Evolutionary conservation across 2,329 filamentous ascomycete species (phyloP).

Genomic region (Pseudogymnoascus sp.): DNA sequence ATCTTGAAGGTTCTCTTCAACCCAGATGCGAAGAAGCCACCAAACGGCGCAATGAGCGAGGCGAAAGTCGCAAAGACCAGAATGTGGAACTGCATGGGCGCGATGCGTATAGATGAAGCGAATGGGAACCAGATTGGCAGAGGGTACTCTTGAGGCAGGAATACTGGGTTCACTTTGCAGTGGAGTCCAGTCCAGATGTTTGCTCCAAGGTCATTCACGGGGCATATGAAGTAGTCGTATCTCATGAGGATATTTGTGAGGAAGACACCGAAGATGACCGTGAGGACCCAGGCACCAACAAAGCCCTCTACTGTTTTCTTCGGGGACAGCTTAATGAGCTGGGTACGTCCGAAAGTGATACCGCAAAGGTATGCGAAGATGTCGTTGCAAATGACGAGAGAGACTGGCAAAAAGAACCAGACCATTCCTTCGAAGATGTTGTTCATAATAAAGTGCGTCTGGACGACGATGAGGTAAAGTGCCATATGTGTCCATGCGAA

Average conservation of each 20-base stretch:
- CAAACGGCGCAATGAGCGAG: constrained; percentile 92
- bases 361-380: constrained; percentile 98
- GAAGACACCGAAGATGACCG: constrained; percentile 73
- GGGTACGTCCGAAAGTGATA: constrained; percentile 91
- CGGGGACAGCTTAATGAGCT: constrained; percentile 93
- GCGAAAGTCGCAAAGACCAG: constrained; percentile 87
- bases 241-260: constrained; percentile 79
- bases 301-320: constrained; percentile 99
- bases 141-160: constrained; percentile 68
- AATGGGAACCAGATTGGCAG: constrained; percentile 67
- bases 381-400: constrained; percentile 95
- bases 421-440: constrained; percentile 99
- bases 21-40: constrained; percentile 95
- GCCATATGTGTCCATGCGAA: constrained; percentile 99
- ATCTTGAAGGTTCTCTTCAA: constrained; percentile 99
- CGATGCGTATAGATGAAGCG: constrained; percentile 64
- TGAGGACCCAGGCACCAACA: constrained; percentile 92
- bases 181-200: constrained; percentile 87
- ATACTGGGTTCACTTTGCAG: constrained; percentile 87
- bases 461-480: constrained; percentile 91
- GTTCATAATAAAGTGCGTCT: constrained; percentile 99
- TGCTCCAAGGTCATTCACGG: constrained; percentile 89
- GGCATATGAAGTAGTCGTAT: constrained; percentile 97
- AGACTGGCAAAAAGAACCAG: constrained; percentile 96
- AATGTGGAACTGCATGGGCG: constrained; percentile 90